Conservation (phyloP, 208 protist genomes). For the Leishmania turanica region DNA sequence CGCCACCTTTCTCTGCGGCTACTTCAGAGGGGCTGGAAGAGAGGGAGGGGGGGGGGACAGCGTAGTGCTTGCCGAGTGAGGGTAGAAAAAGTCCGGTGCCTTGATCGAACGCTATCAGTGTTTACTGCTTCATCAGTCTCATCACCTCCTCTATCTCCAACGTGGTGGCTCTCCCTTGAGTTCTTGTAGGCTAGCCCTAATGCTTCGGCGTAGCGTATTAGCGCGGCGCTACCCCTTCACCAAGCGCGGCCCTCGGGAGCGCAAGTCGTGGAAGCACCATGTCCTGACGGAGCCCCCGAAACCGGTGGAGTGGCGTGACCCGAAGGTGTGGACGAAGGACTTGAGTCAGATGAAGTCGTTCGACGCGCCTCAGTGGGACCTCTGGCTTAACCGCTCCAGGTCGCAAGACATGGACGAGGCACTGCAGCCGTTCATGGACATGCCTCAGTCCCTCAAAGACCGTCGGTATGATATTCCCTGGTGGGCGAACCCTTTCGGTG, state of each 20-base stretch:
- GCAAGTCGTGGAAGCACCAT: conserved; percentile 93
- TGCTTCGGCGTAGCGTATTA: conserved; percentile 67
- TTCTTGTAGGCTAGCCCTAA: conserved; percentile 15
- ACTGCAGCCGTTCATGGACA: conserved; percentile 94
- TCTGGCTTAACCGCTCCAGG: conserved; percentile 87
- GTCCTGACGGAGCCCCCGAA: conserved; percentile 90
- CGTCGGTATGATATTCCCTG: conserved; percentile 92
- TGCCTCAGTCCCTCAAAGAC: conserved; percentile 93
- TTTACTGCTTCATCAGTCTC: background rate
- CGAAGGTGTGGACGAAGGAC: conserved; percentile 92
- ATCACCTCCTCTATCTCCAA: background rate
- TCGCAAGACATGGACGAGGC: conserved; percentile 93
- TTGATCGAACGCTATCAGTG: background rate
- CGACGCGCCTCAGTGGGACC: conserved; percentile 91
- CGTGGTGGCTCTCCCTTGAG: background rate
- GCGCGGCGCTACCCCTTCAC: conserved; percentile 86
- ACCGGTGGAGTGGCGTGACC: conserved; percentile 90
- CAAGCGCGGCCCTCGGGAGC: conserved; percentile 85
- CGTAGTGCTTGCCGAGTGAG: background rate
- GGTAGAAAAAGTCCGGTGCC: background rate
- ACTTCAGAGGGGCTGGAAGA: background rate
- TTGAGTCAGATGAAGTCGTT: conserved; percentile 92
- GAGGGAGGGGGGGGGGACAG: background rate
- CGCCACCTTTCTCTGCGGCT: background rate
- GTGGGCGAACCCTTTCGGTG: conserved; percentile 94